phyloP scores from a whole-genome alignment of 148 eudicot genomes.

The Fagopyrum esculentum region DNA sequence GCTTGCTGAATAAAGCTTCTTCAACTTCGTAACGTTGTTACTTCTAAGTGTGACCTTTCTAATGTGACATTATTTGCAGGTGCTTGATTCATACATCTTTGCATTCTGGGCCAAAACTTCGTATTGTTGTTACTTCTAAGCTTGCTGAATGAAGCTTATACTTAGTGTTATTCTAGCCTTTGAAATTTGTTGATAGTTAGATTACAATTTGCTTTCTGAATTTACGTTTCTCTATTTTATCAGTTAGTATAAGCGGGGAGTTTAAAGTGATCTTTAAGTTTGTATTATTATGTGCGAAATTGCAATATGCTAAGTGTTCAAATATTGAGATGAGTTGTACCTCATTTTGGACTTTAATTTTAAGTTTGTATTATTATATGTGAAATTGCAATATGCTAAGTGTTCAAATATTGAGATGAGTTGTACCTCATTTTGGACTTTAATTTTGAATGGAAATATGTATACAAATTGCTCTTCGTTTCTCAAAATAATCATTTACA shows the following conservation, averaged over 20 bases:
- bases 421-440: neutral
- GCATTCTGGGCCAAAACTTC: slow-evolving; percentile 83
- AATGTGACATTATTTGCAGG: slow-evolving; percentile 24
- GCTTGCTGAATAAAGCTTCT: slow-evolving; percentile 1
- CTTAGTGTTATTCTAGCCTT: neutral
- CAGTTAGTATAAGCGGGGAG: neutral
- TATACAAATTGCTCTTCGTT: no score
- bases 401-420: neutral
- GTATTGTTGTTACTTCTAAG: no score
- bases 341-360: no score
- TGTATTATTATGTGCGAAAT: no score
- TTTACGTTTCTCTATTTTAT: neutral
- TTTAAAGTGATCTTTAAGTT: neutral
- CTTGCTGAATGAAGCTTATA: no score
- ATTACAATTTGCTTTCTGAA: neutral
- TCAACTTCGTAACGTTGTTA: neutral
- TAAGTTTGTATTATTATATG: neutral
- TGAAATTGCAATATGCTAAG: neutral
- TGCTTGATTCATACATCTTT: slow-evolving; percentile 53
- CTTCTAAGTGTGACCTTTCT: slow-evolving; percentile 11
- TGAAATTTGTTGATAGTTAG: neutral
- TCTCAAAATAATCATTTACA: no score
- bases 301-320: no score
- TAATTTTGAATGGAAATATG: neutral
- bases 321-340: no score